Base-by-base conservation (phyloP, 2,329 filamentous ascomycete species). In the Calonectria hawksworthii region DNA sequence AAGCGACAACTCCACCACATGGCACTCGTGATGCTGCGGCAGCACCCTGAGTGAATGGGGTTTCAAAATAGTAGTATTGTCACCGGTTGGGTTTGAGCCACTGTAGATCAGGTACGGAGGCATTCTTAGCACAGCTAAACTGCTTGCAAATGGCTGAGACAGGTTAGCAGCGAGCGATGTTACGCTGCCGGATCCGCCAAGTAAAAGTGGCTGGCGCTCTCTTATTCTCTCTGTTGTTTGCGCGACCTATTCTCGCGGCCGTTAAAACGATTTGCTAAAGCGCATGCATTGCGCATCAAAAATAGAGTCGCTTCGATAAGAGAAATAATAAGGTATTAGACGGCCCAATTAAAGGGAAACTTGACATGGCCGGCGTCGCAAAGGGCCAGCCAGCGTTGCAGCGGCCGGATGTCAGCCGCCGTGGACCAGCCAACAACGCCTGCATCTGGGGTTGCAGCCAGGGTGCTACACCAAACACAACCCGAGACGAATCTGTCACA, bases 401-500 rank as follows among this genome's bases (percentile, higher is more conserved):
- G 34, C 34, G 56, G 56, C 34, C 56, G n/a, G 56, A 32, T 61
- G 54, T 26, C 32, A 61, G 54, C 54, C 54, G 54, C 30, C 21
- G 36, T 18, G 50, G 16, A 23, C 41, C 69, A 30, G n/a, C 63
- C 68, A 56, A 36, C 67, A 63, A 28, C 36, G 16, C 16, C 16
- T 5, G 38, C 18, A 44, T 44, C 18, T 44, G 32, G 68, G 72
- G 72, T 68, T 66, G 63, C 72, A 47, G 34, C 66, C 30, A 75
- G 74, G 77, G 77, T 70, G 76, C 77, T 76, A 80, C 76, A 75
- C 79, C 81, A 79, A 84, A 82, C 82, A 75, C 77, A 67, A 83
- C 75, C 73, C 83, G 83, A 84, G 84, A 85, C 84, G 80, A 72
- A 69, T 80, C 82, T 84, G 84, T 84, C 80, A 83, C 84, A 84